These are phyloP conservation scores for Alternaria ventricosa DNA, from an alignment of 2,329 filamentous ascomycete species.

Conservation along the genomic window DNA sequence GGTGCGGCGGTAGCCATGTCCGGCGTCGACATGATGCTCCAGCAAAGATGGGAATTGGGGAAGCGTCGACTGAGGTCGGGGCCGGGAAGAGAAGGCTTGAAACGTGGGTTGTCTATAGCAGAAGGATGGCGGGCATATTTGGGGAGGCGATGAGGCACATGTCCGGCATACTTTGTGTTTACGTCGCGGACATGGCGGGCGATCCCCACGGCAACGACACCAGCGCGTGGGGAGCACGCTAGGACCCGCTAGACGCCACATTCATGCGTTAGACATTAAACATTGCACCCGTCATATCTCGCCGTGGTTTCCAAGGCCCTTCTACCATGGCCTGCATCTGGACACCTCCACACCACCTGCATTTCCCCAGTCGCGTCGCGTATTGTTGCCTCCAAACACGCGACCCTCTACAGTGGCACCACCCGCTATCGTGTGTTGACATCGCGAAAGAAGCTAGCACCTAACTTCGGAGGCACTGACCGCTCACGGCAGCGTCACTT, in stretches of 20 bases:
- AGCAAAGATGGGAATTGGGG: conserved; percentile 8
- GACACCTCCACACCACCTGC: neutral
- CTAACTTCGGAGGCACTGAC: neutral
- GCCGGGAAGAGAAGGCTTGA: conserved; percentile 19
- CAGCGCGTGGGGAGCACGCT: conserved; percentile 18
- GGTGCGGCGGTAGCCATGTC: conserved; percentile 22
- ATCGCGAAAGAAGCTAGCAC: neutral
- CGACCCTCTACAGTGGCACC: neutral
- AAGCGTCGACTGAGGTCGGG: conserved; percentile 11
- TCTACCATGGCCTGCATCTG: neutral
- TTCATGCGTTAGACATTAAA: conserved; percentile 3
- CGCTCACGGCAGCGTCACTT: neutral
- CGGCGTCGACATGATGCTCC: conserved; percentile 31
- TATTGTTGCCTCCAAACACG: neutral
- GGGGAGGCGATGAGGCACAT: conserved; percentile 21
- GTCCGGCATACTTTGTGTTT: neutral
- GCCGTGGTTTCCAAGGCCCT: neutral
- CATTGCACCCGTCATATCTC: neutral
- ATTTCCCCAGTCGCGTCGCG: neutral
- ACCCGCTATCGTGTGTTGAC: neutral
- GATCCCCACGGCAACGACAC: conserved; percentile 25
- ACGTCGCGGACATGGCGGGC: conserved; percentile 11
- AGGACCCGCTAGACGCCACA: conserved; percentile 5
- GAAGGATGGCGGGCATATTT: conserved; percentile 29
- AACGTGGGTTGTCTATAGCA: conserved; percentile 31